phyloP scores from a whole-genome alignment of 2,329 filamentous ascomycete species.

The Hirsutella rhossiliensis region DNA sequence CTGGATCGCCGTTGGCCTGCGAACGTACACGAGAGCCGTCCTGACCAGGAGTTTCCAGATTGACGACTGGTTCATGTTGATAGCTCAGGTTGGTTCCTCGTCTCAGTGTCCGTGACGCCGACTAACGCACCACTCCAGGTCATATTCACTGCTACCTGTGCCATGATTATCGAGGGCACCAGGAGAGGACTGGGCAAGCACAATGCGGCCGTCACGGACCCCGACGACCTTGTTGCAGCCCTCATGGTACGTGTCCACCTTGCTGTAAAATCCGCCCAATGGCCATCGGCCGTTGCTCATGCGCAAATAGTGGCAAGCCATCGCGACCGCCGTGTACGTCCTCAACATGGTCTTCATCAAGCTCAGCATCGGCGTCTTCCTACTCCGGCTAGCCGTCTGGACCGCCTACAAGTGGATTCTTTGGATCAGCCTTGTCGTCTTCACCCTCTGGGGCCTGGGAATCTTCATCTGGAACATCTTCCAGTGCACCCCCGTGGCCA shows the following conservation, averaged over 20 bases:
- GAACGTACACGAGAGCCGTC: constrained; percentile 30
- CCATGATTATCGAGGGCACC: constrained; percentile 31
- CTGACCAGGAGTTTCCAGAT: constrained; percentile 31
- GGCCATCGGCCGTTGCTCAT: not conserved
- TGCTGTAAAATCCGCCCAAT: not conserved
- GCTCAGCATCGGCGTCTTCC: constrained; percentile 40
- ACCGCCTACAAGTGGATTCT: constrained; percentile 36
- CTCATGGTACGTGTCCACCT: constrained; percentile 25
- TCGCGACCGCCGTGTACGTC: constrained; percentile 37
- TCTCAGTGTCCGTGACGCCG: not conserved
- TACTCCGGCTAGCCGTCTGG: constrained; percentile 33
- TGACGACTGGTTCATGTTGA: constrained; percentile 44
- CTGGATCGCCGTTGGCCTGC: constrained; percentile 29
- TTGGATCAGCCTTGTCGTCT: constrained; percentile 29
- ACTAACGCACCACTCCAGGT: constrained; percentile 13
- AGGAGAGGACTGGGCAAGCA: constrained; percentile 32
- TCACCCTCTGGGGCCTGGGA: constrained; percentile 32
- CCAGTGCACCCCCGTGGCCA: constrained; percentile 36
- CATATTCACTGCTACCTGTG: constrained; percentile 34
- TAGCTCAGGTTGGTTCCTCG: constrained; percentile 26
- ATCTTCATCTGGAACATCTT: constrained; percentile 41
- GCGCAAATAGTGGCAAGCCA: constrained; percentile 31
- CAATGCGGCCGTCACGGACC: constrained; percentile 26
- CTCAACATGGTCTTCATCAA: constrained; percentile 45
- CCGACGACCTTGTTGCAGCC: constrained; percentile 27